Evolutionary conservation across 495 filamentous ascomycete genomes (phyloP).

Genomic region (Letharia lupina): DNA sequence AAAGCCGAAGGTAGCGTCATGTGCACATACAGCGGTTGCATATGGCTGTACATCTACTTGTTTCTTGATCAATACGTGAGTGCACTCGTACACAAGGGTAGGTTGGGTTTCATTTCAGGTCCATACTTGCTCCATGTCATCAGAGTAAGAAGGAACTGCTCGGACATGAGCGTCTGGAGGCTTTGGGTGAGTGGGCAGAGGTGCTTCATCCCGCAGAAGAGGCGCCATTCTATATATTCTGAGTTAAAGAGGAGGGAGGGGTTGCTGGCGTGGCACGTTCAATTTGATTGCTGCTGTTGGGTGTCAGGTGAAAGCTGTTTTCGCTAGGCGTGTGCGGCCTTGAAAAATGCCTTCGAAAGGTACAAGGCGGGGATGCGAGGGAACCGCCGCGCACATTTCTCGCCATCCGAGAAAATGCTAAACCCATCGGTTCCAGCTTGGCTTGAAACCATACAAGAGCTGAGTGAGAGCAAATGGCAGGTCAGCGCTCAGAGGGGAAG

Average conservation of each 20-base stretch:
- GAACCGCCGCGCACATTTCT: too few species aligned
- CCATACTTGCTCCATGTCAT: slow-evolving; percentile 9
- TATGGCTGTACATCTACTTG: slow-evolving; percentile 22
- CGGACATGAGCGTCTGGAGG: not conserved
- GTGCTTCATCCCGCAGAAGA: not conserved
- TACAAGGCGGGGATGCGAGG: not conserved
- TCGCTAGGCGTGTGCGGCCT: not conserved
- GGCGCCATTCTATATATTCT: not conserved
- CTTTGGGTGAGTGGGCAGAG: not conserved
- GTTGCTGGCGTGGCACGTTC: not conserved
- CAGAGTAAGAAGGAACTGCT: not conserved
- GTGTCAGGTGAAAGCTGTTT: not conserved
- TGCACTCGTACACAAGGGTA: slow-evolving; percentile 19
- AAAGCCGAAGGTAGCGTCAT: slow-evolving; percentile 1
- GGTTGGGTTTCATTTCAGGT: slow-evolving; percentile 5
- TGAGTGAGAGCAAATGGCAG: too few species aligned
- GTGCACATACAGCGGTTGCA: not conserved
- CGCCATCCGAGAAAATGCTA: too few species aligned
- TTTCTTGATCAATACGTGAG: slow-evolving; percentile 31
- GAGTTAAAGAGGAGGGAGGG: not conserved
- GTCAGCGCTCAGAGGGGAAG: too few species aligned
- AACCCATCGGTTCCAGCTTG: too few species aligned
- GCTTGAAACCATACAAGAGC: too few species aligned
- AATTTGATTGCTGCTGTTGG: not conserved
- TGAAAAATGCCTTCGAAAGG: too few species aligned